These are phyloP conservation scores for Botrytis paeoniae DNA, from an alignment of 2,329 filamentous ascomycete species.

Conservation along the genomic window DNA sequence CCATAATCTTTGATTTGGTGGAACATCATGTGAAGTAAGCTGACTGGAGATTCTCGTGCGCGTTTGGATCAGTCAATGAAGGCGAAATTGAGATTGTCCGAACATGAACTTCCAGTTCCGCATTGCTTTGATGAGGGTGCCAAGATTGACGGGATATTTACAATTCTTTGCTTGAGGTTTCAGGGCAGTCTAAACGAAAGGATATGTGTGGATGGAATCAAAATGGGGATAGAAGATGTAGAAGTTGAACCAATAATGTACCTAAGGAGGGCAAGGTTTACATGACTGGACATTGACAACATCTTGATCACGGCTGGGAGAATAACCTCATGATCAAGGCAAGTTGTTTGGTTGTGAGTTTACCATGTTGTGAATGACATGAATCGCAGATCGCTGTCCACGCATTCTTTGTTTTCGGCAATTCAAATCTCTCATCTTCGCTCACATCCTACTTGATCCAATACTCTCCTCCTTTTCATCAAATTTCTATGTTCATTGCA, in stretches of 20 bases:
- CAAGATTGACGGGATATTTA: not conserved
- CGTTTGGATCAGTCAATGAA: not conserved
- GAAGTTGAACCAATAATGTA: not conserved
- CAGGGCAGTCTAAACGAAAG: not conserved
- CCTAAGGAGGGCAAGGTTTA: not conserved
- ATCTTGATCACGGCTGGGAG: not conserved
- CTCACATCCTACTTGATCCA: not conserved
- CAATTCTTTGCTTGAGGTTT: rapidly evolving
- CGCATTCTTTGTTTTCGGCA: not conserved
- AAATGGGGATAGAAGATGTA: not conserved
- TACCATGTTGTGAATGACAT: not conserved
- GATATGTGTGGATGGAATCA: not conserved
- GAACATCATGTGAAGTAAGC: not conserved
- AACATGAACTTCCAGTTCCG: not conserved
- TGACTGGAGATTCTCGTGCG: not conserved
- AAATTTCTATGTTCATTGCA: not conserved
- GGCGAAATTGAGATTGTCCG: not conserved
- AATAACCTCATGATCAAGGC: not conserved
- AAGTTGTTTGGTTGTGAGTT: not conserved
- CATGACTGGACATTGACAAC: not conserved
- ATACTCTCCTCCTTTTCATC: not conserved
- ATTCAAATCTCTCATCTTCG: not conserved
- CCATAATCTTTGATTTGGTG: not conserved
- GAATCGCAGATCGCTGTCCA: not conserved
- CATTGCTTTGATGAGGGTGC: not conserved